Evolutionary conservation across 139 green algal genomes (phyloP).

Genomic region (Coelastrella sp.): DNA sequence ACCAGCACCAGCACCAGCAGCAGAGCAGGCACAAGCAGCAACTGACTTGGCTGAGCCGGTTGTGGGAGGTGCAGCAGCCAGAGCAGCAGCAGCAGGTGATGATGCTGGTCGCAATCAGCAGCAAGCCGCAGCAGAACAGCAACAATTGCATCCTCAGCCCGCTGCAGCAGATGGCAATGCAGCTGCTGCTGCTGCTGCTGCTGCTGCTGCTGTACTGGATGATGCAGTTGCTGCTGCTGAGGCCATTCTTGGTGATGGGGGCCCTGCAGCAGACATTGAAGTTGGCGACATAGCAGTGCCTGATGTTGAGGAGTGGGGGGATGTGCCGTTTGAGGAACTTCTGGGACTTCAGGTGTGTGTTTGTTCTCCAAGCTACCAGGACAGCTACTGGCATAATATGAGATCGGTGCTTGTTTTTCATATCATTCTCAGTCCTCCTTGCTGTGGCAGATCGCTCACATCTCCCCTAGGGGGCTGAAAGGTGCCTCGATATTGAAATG

Average conservation of each 20-base stretch:
- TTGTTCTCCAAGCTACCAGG: no score
- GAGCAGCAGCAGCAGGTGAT: conserved; percentile 3
- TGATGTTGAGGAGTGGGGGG: conserved; percentile 45
- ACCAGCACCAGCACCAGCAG: not conserved
- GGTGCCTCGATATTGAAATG: no score
- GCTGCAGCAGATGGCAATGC: not conserved
- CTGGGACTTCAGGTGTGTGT: conserved; percentile 55
- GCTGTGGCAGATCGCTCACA: not conserved
- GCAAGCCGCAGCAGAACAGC: not conserved
- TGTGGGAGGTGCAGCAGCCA: conserved; percentile 1
- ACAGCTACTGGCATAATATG: no score
- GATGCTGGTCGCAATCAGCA: not conserved
- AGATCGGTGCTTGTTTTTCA: no score
- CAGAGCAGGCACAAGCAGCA: not conserved
- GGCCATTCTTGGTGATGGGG: conserved; percentile 2
- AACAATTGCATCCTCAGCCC: not conserved
- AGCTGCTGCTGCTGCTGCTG: not conserved
- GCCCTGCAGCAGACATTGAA: not conserved
- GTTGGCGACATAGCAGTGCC: not conserved
- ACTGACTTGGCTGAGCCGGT: not conserved
- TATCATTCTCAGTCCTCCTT: not conserved
- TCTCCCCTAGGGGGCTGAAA: no score
- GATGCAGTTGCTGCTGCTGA: not conserved
- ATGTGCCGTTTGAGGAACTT: conserved; percentile 74
- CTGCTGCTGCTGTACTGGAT: not conserved